Percentiles rank a stretch among this genome's conserved stretches.
phyloP scores from a whole-genome alignment of 2,329 filamentous ascomycete species.

The Westerdykella aurantiaca region DNA sequence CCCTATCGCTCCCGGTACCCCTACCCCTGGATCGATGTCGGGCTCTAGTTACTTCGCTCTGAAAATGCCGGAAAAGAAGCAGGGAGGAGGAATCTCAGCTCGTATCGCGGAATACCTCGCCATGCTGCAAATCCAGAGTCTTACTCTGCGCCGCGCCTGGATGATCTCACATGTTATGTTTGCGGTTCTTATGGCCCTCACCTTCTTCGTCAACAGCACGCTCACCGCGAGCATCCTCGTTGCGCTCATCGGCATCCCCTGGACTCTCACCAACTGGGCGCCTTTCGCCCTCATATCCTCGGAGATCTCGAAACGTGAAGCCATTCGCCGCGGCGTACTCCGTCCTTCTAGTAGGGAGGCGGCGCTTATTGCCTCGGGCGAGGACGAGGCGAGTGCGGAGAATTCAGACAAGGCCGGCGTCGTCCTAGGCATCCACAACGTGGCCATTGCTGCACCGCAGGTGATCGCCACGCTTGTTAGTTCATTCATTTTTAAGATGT shows the following conservation, averaged over 20 bases:
- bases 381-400: constrained; percentile 51
- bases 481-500: constrained; percentile 73
- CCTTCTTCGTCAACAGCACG: constrained; percentile 69
- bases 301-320: constrained; percentile 80
- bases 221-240: constrained; percentile 70
- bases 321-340: constrained; percentile 51
- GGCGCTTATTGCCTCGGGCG: constrained; percentile 37
- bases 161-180: constrained; percentile 80
- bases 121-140: constrained; percentile 66
- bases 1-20: constrained; percentile 13
- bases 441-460: constrained; percentile 85
- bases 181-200: constrained; percentile 72
- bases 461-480: constrained; percentile 83
- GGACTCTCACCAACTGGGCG: constrained; percentile 90
- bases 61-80: constrained; percentile 8
- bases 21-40: constrained; percentile 16
- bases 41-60: constrained; percentile 32
- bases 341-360: constrained; percentile 35
- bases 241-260: constrained; percentile 78
- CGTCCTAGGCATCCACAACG: constrained; percentile 91
- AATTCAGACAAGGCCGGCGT: constrained; percentile 76
- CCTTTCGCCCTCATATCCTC: constrained; percentile 92
- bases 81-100: constrained; percentile 18
- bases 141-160: constrained; percentile 87
- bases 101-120: constrained; percentile 44